phyloP scores from a whole-genome alignment of 139 green algal genomes.

The Edaphochlamys debaryana region DNA sequence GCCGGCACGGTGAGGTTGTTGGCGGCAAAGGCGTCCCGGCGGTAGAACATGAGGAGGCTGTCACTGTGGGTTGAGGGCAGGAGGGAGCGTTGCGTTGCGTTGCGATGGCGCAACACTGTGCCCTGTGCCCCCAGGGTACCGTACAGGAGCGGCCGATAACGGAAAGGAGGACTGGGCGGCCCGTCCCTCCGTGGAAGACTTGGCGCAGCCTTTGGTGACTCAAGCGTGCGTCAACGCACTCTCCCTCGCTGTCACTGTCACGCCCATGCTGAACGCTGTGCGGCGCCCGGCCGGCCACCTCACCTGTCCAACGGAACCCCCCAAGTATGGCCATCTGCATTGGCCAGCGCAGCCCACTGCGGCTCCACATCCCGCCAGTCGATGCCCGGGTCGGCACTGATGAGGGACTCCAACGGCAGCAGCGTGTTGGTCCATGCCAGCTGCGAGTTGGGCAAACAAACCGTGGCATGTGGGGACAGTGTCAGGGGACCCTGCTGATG shows the following conservation, averaged over 20 bases:
- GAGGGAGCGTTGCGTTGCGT: not conserved
- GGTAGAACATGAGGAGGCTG: slow-evolving; percentile 12
- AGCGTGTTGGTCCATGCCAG: not conserved
- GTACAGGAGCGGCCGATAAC: not conserved
- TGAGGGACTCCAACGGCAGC: not conserved
- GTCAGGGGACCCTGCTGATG: too few species aligned
- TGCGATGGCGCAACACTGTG: too few species aligned
- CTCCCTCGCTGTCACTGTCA: too few species aligned
- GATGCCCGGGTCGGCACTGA: not conserved
- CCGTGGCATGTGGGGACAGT: too few species aligned
- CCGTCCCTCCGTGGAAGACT: too few species aligned
- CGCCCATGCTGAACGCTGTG: too few species aligned
- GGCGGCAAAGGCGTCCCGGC: not conserved
- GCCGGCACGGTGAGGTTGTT: not conserved
- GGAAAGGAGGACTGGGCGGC: not conserved
- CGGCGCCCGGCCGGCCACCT: not conserved
- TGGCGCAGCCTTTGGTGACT: too few species aligned
- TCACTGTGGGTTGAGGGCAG: not conserved
- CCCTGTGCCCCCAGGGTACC: too few species aligned
- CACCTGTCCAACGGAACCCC: slow-evolving; percentile 6
- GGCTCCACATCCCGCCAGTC: not conserved
- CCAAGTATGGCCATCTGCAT: not conserved
- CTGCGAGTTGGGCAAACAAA: too few species aligned
- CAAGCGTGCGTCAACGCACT: too few species aligned
- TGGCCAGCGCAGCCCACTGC: not conserved